Percentiles rank a stretch among this genome's conserved stretches.
Evolutionary conservation across 2,329 filamentous ascomycete species (phyloP).

Genomic region (Xylariaceae sp.): DNA sequence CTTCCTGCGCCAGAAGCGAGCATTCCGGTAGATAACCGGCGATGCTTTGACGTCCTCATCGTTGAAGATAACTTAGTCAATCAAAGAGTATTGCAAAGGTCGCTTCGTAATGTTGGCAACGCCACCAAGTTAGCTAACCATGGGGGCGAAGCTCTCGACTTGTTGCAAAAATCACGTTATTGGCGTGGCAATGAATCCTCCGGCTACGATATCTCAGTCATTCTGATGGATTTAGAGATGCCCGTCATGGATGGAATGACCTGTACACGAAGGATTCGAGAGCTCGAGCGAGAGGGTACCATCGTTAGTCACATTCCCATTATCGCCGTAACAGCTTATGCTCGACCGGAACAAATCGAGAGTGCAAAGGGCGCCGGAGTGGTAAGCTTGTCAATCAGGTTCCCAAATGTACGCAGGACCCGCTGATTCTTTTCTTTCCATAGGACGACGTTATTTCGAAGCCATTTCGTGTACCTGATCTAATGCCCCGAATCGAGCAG

Average conservation of each 20-base stretch:
- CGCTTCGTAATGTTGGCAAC: conserved; percentile 56
- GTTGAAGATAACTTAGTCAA: conserved; percentile 66
- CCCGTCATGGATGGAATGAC: conserved; percentile 77
- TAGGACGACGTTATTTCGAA: conserved; percentile 73
- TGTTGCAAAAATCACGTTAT: conserved; percentile 50
- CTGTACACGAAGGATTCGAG: conserved; percentile 63
- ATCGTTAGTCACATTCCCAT: conserved; percentile 65
- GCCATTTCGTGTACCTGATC: conserved; percentile 68
- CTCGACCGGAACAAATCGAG: conserved; percentile 66
- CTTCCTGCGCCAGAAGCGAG: conserved; percentile 21
- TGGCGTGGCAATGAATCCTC: conserved; percentile 46
- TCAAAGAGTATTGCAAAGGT: conserved; percentile 57
- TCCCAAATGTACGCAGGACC: neutral
- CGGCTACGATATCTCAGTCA: conserved; percentile 55
- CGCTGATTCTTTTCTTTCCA: conserved; percentile 18
- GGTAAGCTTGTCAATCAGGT: conserved; percentile 40
- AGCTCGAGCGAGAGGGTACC: conserved; percentile 57
- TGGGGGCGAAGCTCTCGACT: conserved; percentile 56
- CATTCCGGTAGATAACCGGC: conserved; percentile 29
- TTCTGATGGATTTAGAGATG: conserved; percentile 81
- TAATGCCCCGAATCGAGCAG: conserved; percentile 62
- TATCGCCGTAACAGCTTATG: conserved; percentile 79
- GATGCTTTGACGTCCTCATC: conserved; percentile 52
- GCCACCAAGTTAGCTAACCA: conserved; percentile 59
- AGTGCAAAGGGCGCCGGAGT: conserved; percentile 68